Base-by-base conservation (phyloP, 2,329 filamentous ascomycete species). In the Stagonosporopsis tanaceti region DNA sequence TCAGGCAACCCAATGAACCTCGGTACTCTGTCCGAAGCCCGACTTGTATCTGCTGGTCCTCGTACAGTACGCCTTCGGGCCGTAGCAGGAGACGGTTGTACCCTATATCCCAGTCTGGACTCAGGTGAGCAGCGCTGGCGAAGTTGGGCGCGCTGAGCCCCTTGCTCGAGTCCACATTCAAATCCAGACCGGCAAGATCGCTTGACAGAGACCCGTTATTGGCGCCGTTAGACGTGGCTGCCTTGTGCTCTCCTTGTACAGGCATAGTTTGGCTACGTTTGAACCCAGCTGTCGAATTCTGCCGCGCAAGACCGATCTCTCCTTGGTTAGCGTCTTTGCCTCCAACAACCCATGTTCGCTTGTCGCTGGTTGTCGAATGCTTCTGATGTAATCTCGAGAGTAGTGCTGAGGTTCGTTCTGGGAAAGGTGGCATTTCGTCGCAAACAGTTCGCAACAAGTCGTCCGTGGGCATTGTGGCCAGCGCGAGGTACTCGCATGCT, bases 351-450 rank as follows among this genome's bases (percentile, higher is more conserved):
- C 95, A 99, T 1, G 95, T 98, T 60, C 94, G 87, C 79, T 96
- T 96, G 76, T 99, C 95, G 73, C 92, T 96, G 14, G 92, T 95
- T 59, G 90, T 91, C 45, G 90, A 91, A 70, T 96, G 93, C 80
- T 96, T 98, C 77, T 97, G 93, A 77, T 99, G 94, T 47, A 99
- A 84, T 56, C 95, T 86, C 37, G 94, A 97, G 11, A 99, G 82
- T 27, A 99, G 82, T 1, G 95, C 94, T 5, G 95, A 98, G 57
- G 96, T 89, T 59, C 96, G 85, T 76, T 99, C 93, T 0, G 95
- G 96, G 79, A 98, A 99, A 0, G 95, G 93, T 2, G 95, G 95
- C 96, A 99, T 99, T 76, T 99, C 95, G 68, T 99, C 95, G 76
- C 93, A 97, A 6, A 99, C 89, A 0, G 95, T 98, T 48, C 95